Percentiles rank a stretch among this genome's conserved stretches.
Conservation (phyloP, 768 basidiomycete genomes). For the Omphalotus guepiniiformis region DNA sequence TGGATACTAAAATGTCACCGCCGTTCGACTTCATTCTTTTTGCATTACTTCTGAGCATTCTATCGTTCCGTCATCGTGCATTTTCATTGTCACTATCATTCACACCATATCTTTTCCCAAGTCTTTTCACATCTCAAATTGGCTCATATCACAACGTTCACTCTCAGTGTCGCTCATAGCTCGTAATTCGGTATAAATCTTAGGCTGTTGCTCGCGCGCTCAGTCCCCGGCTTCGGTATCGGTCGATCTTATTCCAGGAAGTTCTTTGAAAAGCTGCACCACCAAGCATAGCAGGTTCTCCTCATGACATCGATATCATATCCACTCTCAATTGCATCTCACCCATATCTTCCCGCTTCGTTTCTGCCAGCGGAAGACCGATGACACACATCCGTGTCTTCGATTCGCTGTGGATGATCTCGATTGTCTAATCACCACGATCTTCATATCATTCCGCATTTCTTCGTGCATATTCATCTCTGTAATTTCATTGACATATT, state of each 20-base stretch:
- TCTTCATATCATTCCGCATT: no score
- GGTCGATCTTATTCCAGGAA: slow-evolving; percentile 10
- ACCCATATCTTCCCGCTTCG: no score
- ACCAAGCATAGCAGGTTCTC: no score
- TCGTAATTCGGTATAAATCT: slow-evolving; percentile 6
- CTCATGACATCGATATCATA: no score
- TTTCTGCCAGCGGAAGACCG: no score
- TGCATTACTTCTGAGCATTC: slow-evolving; percentile 23
- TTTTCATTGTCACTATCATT: slow-evolving; percentile 10
- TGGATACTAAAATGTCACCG: slow-evolving; percentile 38
- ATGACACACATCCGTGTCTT: no score
- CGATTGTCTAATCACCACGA: no score
- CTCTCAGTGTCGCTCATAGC: neutral
- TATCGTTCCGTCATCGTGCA: slow-evolving; percentile 9
- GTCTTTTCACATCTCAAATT: neutral
- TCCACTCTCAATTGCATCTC: no score
- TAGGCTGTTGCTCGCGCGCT: slow-evolving; percentile 12
- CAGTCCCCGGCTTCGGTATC: neutral
- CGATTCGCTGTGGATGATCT: no score
- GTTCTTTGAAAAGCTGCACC: no score
- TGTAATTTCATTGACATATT: no score
- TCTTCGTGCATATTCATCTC: no score
- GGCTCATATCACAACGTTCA: neutral
- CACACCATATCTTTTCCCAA: neutral
- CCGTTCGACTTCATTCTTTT: slow-evolving; percentile 19